These are phyloP conservation scores for Trypanosoma lewisi DNA, from an alignment of 208 protist genomes.

Conservation along the genomic window DNA sequence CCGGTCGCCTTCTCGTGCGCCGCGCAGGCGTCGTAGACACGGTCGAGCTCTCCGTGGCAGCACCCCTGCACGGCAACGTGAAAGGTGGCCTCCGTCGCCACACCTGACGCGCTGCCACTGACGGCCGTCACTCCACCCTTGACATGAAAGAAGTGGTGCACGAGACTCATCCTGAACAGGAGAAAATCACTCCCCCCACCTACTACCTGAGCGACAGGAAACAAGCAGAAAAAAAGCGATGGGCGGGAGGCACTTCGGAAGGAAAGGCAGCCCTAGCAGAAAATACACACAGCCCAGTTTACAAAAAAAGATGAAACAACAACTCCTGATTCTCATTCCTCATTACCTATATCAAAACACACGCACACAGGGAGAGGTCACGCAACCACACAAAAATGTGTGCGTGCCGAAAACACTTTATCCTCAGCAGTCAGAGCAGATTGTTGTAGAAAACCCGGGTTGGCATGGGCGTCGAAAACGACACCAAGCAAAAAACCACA, in stretches of 20 bases:
- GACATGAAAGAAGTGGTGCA: conserved; percentile 44
- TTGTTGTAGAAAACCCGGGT: not conserved
- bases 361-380: not conserved
- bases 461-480: too few species aligned
- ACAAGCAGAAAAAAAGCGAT: conserved; percentile 1
- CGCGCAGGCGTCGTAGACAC: conserved; percentile 92
- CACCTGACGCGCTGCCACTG: conserved; percentile 11
- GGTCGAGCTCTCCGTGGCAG: conserved; percentile 97
- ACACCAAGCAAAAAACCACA: too few species aligned
- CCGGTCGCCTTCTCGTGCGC: conserved; percentile 73
- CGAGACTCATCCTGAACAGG: conserved; percentile 17
- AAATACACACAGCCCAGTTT: not conserved
- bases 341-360: not conserved
- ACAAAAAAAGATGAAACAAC: conserved; percentile 2
- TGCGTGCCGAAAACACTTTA: not conserved
- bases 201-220: not conserved
- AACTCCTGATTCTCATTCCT: not conserved
- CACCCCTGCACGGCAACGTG: conserved; percentile 97
- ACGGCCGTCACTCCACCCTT: conserved; percentile 18
- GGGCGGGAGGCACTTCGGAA: not conserved
- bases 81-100: not conserved
- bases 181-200: not conserved
- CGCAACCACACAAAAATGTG: not conserved
- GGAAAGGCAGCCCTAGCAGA: not conserved
- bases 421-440: not conserved